Conservation (phyloP, 148 eudicot species). For the Pharnaceum exiguum region DNA sequence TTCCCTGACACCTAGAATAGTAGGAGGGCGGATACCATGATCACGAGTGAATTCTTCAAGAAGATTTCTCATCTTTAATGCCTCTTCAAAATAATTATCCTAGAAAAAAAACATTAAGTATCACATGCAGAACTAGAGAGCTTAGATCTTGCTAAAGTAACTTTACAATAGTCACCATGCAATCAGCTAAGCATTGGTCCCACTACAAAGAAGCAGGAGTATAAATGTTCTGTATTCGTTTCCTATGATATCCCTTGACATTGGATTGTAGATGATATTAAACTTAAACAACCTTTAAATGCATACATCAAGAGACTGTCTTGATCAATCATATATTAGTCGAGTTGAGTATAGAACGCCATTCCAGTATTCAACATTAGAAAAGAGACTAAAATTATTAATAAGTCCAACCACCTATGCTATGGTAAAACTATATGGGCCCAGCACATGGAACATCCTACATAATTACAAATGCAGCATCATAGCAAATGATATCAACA, state of each 20-base stretch:
- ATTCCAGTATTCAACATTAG: too few species aligned
- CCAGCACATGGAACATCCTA: too few species aligned
- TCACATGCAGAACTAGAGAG: not conserved
- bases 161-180: not conserved
- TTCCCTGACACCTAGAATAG: constrained; percentile 97
- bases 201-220: not conserved
- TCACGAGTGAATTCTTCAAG: constrained; percentile 77
- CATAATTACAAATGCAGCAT: too few species aligned
- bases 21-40: constrained; percentile 81
- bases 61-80: constrained; percentile 97
- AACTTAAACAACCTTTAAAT: not conserved
- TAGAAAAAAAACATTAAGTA: constrained; percentile 19
- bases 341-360: too few species aligned
- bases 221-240: not conserved
- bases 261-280: not conserved
- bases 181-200: not conserved
- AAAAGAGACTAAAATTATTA: too few species aligned
- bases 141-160: not conserved
- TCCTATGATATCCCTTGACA: not conserved
- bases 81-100: constrained; percentile 99
- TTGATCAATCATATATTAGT: too few species aligned
- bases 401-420: too few species aligned
- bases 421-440: too few species aligned
- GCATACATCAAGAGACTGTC: not conserved
- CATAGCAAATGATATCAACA: too few species aligned